Base-by-base conservation (phyloP, 345 rosid genomes). In the Murraya paniculata region DNA sequence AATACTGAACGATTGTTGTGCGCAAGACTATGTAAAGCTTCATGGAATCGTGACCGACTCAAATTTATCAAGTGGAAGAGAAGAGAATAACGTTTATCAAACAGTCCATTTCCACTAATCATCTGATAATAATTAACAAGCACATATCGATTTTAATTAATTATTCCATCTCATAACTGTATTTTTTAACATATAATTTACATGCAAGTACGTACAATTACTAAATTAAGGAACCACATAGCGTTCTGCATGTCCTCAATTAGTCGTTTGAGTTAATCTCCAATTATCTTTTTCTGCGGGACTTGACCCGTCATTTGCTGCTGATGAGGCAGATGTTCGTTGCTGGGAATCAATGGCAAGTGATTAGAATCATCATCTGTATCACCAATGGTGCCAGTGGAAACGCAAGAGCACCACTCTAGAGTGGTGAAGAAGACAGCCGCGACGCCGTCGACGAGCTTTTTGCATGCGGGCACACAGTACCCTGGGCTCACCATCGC, bases 341-440 rank as follows among this genome's bases (percentile, higher is more conserved):
- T 14, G 10, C 4, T 22, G 61, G 16, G 18, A 33, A 84, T 77
- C 36, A 79, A 36, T 28, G 81, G 79, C 75, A 25, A 38, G 39
- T 25, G 11, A 28, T 64, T 22, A 38, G 59, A 18, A 64, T 53
- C 62, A 24, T 76, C 78, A 18, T 22, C 4, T 19, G 28, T 8
- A 33, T 89, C 90, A 62, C 71, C 90, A 60, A 78, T 75, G 27
- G 92, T 87, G 70, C 78, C 81, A 6, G 85, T 48, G 11, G 28
- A 16, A 55, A 87, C 18, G 84, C 92, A 87, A 60, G 77, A 64
- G 77, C 88, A 89, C 24, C 79, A 59, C 38, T 79, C 80, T 10
- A 89, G 78, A 39, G 90, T 83, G 16, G 72, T 71, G 86, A 89
- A 89, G 41, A 89, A 89, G 33, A 81, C 82, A 2, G 83, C 33